Base-by-base conservation (phyloP, 1,284 basidiomycete genomes). In the Phellinidium pouzarii region DNA sequence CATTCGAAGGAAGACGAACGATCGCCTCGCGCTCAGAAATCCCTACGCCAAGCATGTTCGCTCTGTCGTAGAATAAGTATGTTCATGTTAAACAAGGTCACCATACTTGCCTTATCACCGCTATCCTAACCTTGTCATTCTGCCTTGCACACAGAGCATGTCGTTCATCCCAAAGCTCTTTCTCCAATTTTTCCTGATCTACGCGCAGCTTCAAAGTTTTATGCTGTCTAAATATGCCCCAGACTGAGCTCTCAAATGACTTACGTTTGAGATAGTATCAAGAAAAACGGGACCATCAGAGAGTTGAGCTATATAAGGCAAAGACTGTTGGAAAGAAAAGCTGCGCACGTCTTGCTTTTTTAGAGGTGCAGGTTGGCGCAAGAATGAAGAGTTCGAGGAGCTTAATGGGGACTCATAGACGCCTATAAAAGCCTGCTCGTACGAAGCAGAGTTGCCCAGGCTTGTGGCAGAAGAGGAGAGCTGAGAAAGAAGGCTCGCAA, bases 21-120 rank as follows among this genome's bases (percentile, higher is more conserved):
- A 82, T 78, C 49, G 79, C 77, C 66, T 88, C 85, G 53, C 82
- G 82, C 59, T 80, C 79, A 26, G 84, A 82, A 52, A 89, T 59
- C 23, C 74, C 71, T 31, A 72, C 70, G 47, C 84, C 82, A 59
- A 84, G 78, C 69, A 89, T 72, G 22, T 64, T 72, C 17, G 82
- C 83, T 66, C 82, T 84, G 59, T 31, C 40, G 42, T 31, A 23
- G 41, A 36, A 40, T 59, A 34, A 61, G 27, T 11, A 34, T 25
- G 12, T 19, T 48, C n/a, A 29, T 41, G 14, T 22, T 29, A 20
- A 17, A 47, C 25, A 19, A 14, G 14, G 57, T n/a, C 49, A 38
- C 14, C 45, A 50, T 20, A 65, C 77, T 56, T 60, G 86, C 86
- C 82, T 87, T 20, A 74, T 81, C 57, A 71, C 72, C 17, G 82